These are phyloP conservation scores for Termitomyces sp. DNA, from an alignment of 768 basidiomycete genomes.

Conservation along the genomic window DNA sequence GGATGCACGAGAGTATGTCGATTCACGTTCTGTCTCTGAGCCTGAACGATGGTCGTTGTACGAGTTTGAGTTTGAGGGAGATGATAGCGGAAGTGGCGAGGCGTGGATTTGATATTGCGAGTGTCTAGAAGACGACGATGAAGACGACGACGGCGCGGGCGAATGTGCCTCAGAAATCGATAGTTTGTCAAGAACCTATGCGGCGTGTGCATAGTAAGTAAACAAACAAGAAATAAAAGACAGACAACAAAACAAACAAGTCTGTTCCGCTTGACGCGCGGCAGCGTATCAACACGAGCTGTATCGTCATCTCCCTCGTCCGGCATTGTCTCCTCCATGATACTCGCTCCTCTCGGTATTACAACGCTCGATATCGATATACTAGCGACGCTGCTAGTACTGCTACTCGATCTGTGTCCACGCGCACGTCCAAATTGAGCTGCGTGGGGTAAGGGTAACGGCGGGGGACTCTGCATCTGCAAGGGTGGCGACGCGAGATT, in stretches of 20 bases:
- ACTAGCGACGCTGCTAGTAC: conserved; percentile 10
- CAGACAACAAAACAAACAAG: conserved; percentile 5
- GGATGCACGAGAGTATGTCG: conserved; percentile 12
- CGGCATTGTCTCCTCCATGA: conserved; percentile 46
- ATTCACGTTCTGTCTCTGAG: conserved; percentile 80
- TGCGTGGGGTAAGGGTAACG: neutral
- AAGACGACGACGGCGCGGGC: conserved; percentile 55
- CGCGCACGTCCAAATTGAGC: neutral
- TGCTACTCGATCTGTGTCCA: conserved; percentile 4
- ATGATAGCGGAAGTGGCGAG: conserved; percentile 21
- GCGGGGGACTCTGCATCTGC: conserved; percentile 19
- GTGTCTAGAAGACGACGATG: conserved; percentile 25
- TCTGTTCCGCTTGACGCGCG: neutral
- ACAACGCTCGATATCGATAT: conserved; percentile 1
- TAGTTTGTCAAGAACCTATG: conserved; percentile 60
- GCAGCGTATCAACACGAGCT: neutral
- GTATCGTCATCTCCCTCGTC: conserved; percentile 42
- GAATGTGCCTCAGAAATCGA: conserved; percentile 9
- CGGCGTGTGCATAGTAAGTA: conserved; percentile 3
- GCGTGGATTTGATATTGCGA: conserved; percentile 24
- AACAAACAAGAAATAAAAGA: conserved; percentile 10
- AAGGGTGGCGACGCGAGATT: neutral
- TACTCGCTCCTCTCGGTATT: conserved; percentile 20
- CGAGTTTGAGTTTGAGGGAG: conserved; percentile 20
- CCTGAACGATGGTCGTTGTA: conserved; percentile 45